A percentile compares a stretch with the other conserved stretches of the same genome.
phyloP scores from a whole-genome alignment of 2,329 filamentous ascomycete species.

The Aspergillus sp. region DNA sequence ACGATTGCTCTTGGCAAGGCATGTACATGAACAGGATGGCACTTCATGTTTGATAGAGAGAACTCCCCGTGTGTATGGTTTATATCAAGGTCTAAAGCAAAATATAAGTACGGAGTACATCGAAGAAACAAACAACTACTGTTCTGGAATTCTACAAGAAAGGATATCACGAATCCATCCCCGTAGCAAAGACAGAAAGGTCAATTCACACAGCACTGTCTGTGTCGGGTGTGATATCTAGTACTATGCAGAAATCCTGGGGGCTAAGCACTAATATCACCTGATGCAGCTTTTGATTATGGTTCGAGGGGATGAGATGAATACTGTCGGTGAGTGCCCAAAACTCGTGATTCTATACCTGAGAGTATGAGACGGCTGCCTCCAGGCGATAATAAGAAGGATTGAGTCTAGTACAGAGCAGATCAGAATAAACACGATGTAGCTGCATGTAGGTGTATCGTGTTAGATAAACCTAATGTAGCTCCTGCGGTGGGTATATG shows the following conservation, averaged over 20 bases:
- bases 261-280: background rate
- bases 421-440: constrained; percentile 9
- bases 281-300: background rate
- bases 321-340: background rate
- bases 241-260: background rate
- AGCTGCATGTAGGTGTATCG: constrained; percentile 2
- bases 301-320: background rate
- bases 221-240: background rate
- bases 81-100: background rate
- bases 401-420: background rate
- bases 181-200: background rate
- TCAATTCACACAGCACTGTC: background rate
- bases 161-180: background rate
- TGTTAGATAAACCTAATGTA: constrained; percentile 2
- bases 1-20: background rate
- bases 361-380: background rate
- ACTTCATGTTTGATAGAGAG: too few species aligned
- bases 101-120: background rate
- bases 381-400: background rate
- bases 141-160: background rate
- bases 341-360: background rate
- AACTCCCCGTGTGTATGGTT: too few species aligned
- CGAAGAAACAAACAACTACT: background rate
- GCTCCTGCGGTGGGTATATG: background rate
- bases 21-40: background rate